These are phyloP conservation scores for Actinidia chinensis DNA, from an alignment of 179 eudicot genomes.

Conservation along the genomic window DNA sequence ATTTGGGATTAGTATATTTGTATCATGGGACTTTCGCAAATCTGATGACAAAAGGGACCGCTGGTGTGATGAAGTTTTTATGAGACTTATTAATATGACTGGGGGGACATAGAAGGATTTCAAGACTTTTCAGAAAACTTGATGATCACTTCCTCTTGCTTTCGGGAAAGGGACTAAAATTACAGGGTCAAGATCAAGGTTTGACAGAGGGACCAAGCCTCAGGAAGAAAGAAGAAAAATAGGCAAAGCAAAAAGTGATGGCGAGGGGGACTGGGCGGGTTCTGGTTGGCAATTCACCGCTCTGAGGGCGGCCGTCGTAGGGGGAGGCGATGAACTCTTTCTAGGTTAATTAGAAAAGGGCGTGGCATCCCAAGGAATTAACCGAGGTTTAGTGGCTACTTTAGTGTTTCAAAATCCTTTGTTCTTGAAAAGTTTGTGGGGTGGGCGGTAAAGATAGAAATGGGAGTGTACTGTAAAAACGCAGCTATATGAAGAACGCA, in stretches of 20 bases:
- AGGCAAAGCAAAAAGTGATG: too few relatives aligned
- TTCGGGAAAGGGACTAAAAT: conserved; percentile 67
- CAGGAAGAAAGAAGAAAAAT: conserved; percentile 75
- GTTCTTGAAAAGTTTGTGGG: too few relatives aligned
- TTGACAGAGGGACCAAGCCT: conserved; percentile 46
- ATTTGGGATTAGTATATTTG: background rate
- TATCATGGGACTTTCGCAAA: conserved; percentile 63
- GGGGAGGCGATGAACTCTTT: too few relatives aligned
- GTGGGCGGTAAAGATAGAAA: too few relatives aligned
- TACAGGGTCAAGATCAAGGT: conserved; percentile 39
- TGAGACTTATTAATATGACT: conserved; percentile 67
- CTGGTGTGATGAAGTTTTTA: conserved; percentile 55
- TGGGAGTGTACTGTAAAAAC: too few relatives aligned
- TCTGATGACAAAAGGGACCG: conserved; percentile 72
- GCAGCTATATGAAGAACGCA: too few relatives aligned
- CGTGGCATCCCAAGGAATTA: conserved; percentile 87
- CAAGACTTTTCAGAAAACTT: conserved; percentile 75
- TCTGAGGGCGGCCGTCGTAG: too few relatives aligned
- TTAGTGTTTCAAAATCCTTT: background rate
- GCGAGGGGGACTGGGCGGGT: too few relatives aligned
- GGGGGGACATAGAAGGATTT: conserved; percentile 98
- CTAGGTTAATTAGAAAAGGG: too few relatives aligned
- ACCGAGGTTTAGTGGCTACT: conserved; percentile 73
- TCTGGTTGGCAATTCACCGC: too few relatives aligned
- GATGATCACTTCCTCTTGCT: conserved; percentile 61